phyloP scores from a whole-genome alignment of 106 monocot genomes.

The Narthecium ossifragum region DNA sequence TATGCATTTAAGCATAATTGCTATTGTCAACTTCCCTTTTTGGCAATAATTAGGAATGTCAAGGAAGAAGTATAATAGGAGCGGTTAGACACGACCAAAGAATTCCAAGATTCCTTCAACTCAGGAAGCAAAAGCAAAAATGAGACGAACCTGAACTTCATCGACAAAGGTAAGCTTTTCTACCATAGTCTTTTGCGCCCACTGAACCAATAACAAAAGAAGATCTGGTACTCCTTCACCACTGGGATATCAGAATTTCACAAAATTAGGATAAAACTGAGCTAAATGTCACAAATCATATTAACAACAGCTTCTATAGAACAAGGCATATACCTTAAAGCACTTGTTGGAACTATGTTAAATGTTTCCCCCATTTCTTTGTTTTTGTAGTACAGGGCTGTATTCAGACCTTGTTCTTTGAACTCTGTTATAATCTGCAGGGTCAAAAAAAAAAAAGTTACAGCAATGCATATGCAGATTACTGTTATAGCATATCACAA shows the following conservation, averaged over 20 bases:
- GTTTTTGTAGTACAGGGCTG: slow-evolving; percentile 93
- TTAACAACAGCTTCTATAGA: no score
- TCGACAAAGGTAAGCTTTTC: slow-evolving; percentile 83
- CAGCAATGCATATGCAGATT: no score
- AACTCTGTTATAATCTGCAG: slow-evolving; percentile 73
- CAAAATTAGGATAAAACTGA: no score
- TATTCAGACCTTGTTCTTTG: slow-evolving; percentile 91
- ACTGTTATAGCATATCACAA: not conserved
- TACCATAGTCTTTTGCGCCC: slow-evolving; percentile 97
- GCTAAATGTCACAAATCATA: no score
- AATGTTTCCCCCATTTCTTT: slow-evolving; percentile 92
- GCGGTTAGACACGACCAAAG: no score
- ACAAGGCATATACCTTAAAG: slow-evolving; percentile 57
- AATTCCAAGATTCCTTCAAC: not conserved
- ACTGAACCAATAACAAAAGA: slow-evolving; percentile 74
- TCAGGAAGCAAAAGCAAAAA: not conserved
- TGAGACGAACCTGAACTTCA: slow-evolving; percentile 71
- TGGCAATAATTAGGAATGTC: no score
- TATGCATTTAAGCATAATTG: no score
- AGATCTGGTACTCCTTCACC: slow-evolving; percentile 97
- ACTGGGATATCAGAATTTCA: slow-evolving; percentile 39
- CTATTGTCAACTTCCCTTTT: no score
- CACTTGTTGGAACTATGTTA: slow-evolving; percentile 98
- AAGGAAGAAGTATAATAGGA: no score
- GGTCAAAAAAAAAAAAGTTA: not conserved